Evolutionary conservation across 1,284 basidiomycete genomes (phyloP), one percentile per base, ranked within the genome.

Genomic region (Cryptococcus amylolentus): DNA sequence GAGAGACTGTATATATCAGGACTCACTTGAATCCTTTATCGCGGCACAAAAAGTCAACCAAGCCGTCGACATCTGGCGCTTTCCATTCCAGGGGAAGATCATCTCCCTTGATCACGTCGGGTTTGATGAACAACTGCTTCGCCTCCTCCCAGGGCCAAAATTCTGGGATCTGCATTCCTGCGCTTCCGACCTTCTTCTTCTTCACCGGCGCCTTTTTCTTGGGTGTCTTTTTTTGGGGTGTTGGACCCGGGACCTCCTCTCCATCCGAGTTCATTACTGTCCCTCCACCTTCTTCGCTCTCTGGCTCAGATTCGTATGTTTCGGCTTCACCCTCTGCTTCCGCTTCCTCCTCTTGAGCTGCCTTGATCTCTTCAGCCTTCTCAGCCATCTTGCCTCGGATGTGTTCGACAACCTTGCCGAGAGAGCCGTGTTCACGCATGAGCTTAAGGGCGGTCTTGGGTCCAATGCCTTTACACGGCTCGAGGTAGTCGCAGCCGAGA

Each of bases 61-160:
- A 82, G 1, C 92, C 96, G 23, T 98, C 94, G 0, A 93, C 82
- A 63, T 99, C 92, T 3, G 96, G 96, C 60, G 84, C 82, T 61
- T 88, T 91, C 95, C 95, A 99, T 64, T 97, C 92, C 51, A 98
- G 81, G 88, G 96, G 89, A n/a, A 97, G 73, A 64, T 96, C 83
- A 49, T 88, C 85, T 2, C 90, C 89, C 46, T 91, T 88, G 9
- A 85, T 81, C 12, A 98, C 94, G 61, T 96, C 91, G 3, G 95
- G 96, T 42, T 87, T 84, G 73, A 87, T 78, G 71, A 98, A 98
- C 40, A 98, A 75, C 73, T 87, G 83, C 77, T 94, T 92, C 28
- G 95, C 96, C 62, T 92, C 89, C 74, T 95, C 86, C 88, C 91
- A 98, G 31, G 91, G 92, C 93, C 93, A 98, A 58, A 92, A 85